Conservation (phyloP, 1,284 basidiomycete genomes). For the Papiliotrema flavescens region DNA sequence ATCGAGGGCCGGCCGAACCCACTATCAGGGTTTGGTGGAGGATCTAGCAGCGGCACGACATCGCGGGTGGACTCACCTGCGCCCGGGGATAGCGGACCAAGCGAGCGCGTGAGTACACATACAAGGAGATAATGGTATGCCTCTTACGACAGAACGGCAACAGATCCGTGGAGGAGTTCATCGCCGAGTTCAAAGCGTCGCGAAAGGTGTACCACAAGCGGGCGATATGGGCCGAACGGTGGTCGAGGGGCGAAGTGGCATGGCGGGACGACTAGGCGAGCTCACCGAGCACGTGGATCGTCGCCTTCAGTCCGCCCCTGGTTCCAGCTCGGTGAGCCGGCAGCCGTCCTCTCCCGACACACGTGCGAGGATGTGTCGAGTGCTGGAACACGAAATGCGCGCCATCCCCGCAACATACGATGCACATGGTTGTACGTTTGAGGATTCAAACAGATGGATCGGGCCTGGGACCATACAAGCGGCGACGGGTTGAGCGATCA, state of each 20-base stretch:
- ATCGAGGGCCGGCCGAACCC: conserved; percentile 58
- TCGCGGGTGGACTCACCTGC: conserved; percentile 48
- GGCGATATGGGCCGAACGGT: conserved; percentile 80
- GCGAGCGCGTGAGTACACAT: conserved; percentile 13
- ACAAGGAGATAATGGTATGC: not conserved
- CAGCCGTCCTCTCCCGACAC: not conserved
- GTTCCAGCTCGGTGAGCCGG: not conserved
- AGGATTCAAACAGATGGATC: too few relatives aligned
- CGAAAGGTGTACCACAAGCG: conserved; percentile 85
- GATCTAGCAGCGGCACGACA: conserved; percentile 10
- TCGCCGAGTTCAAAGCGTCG: conserved; percentile 77
- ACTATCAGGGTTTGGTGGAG: conserved; percentile 5
- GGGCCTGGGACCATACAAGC: too few relatives aligned
- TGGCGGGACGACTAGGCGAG: conserved; percentile 62
- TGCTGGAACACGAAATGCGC: too few relatives aligned
- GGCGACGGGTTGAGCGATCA: too few relatives aligned
- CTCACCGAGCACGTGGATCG: not conserved
- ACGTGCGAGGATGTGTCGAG: too few relatives aligned
- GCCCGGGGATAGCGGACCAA: conserved; percentile 17
- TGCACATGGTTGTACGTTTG: too few relatives aligned
- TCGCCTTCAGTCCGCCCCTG: too few relatives aligned
- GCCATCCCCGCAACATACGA: too few relatives aligned
- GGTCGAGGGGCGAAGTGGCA: conserved; percentile 74
- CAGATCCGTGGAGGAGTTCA: conserved; percentile 68
- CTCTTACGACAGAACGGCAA: conserved; percentile 7